phyloP scores from a whole-genome alignment of 1,284 basidiomycete genomes.

The Taiwanofungus camphoratus region DNA sequence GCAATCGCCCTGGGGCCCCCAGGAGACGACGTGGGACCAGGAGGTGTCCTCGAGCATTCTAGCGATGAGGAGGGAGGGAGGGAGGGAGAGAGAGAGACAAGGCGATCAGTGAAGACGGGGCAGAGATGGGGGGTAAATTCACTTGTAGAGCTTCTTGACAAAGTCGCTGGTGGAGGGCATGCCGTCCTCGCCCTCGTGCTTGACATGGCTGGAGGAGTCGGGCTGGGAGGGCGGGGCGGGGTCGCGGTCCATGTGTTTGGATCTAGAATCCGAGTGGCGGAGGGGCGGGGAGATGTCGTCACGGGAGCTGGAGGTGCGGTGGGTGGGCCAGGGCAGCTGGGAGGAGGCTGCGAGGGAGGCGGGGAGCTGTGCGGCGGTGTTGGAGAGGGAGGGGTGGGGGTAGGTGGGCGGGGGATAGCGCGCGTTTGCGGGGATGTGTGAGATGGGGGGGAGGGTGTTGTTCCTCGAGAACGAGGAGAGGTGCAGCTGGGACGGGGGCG shows the following conservation, averaged over 20 bases:
- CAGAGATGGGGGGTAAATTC: slow-evolving; percentile 23
- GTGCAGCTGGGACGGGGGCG: slow-evolving; percentile 40
- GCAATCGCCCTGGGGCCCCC: slow-evolving; percentile 83
- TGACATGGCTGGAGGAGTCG: slow-evolving; percentile 21
- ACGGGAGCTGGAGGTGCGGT: slow-evolving; percentile 29
- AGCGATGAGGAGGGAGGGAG: not conserved
- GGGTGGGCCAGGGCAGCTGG: slow-evolving; percentile 29
- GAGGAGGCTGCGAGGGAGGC: slow-evolving; percentile 24
- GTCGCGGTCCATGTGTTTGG: slow-evolving; percentile 23
- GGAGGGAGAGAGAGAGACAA: too few relatives aligned
- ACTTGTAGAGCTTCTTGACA: slow-evolving; percentile 95
- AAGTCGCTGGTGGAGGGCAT: slow-evolving; percentile 85
- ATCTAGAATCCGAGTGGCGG: slow-evolving; percentile 20
- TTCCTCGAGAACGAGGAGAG: slow-evolving; percentile 32
- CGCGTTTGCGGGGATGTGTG: slow-evolving; percentile 22
- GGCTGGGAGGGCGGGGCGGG: slow-evolving; percentile 17
- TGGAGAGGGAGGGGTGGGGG: slow-evolving; percentile 29
- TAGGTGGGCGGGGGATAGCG: slow-evolving; percentile 31
- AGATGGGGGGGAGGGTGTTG: slow-evolving; percentile 34
- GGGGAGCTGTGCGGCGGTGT: slow-evolving; percentile 26
- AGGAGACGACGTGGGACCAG: slow-evolving; percentile 76
- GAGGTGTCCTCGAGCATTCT: slow-evolving; percentile 86
- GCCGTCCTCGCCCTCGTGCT: slow-evolving; percentile 43
- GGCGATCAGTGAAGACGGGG: slow-evolving; percentile 8
- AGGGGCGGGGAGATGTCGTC: slow-evolving; percentile 29